phyloP scores from a whole-genome alignment of 345 rosid genomes.

The Gossypium ekmanianum region DNA sequence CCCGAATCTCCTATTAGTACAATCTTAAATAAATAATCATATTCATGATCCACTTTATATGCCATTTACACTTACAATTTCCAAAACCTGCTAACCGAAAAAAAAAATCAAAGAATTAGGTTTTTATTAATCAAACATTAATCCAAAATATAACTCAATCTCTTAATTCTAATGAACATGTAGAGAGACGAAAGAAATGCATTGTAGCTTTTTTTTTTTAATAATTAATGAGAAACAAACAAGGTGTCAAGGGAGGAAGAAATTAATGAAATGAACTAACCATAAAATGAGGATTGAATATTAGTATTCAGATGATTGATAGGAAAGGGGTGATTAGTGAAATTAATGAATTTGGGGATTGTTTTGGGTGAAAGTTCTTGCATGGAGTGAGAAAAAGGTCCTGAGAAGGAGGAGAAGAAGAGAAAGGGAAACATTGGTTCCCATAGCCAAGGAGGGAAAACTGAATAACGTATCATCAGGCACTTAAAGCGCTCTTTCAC shows the following conservation, averaged over 20 bases:
- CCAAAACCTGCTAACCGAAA: conserved; percentile 12
- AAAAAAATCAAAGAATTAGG: background rate
- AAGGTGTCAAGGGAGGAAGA: background rate
- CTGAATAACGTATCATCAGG: conserved; percentile 28
- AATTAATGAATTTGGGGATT: background rate
- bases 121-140: background rate
- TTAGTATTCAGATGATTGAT: too few relatives aligned
- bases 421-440: conserved; percentile 2
- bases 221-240: background rate
- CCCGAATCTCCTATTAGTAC: conserved; percentile 69
- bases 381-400: conserved; percentile 6
- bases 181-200: background rate
- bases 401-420: background rate
- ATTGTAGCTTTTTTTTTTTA: background rate
- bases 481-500: conserved; percentile 37
- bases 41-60: conserved; percentile 60
- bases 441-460: conserved; percentile 19
- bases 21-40: conserved; percentile 62
- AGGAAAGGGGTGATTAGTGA: background rate
- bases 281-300: conserved; percentile 14
- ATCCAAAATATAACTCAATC: background rate
- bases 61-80: conserved; percentile 35
- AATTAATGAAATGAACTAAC: conserved; percentile 14
- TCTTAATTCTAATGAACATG: background rate
- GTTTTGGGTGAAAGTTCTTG: conserved; percentile 9